Base-by-base conservation (phyloP, 208 protist species). In the Wallacemonas sp. region DNA sequence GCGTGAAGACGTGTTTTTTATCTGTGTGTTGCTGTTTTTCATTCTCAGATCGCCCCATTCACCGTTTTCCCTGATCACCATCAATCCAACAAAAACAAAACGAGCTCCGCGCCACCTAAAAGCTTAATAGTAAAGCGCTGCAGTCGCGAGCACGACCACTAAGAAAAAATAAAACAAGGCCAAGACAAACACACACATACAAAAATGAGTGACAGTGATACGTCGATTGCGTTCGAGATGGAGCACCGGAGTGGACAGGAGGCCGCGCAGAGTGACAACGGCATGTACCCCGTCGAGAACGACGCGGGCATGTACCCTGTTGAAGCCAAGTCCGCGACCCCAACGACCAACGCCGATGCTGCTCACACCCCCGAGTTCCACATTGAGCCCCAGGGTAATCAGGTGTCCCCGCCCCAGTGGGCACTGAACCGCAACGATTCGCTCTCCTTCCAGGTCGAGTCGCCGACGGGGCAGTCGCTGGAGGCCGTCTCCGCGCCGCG, bases 121-220 rank as follows among this genome's bases (percentile, higher is more conserved):
- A n/a, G n/a, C n/a, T n/a, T n/a, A n/a, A n/a, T n/a, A n/a, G n/a
- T n/a, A n/a, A n/a, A n/a, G n/a, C n/a, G n/a, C n/a, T n/a, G n/a
- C n/a, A n/a, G n/a, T n/a, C n/a, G n/a, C n/a, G n/a, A 41, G 47
- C 9, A 17, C 17, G 4, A 11, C 26, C 19, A 27, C 39, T 32
- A 63, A 41, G 2, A 65, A 55, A 65, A 65, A 39, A 65, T 47
- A 55, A 36, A 33, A 48, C 48, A 27, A 26, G 46, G 61, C 24
- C 62, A 63, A 63, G 3, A 24, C 32, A 69, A 19, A 55, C 14
- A 56, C 16, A n/a, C 8, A 58, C 8, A 58, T 17, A 49, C 11
- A 23, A 55, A 55, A 39, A 58, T 58, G 52, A 58, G 52, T 58
- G 52, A 58, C 52, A 21, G 26, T 21, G 52, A 58, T 24, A 33